These are phyloP conservation scores for Leccinellum albellum DNA, from an alignment of 768 basidiomycete species.

Conservation along the genomic window DNA sequence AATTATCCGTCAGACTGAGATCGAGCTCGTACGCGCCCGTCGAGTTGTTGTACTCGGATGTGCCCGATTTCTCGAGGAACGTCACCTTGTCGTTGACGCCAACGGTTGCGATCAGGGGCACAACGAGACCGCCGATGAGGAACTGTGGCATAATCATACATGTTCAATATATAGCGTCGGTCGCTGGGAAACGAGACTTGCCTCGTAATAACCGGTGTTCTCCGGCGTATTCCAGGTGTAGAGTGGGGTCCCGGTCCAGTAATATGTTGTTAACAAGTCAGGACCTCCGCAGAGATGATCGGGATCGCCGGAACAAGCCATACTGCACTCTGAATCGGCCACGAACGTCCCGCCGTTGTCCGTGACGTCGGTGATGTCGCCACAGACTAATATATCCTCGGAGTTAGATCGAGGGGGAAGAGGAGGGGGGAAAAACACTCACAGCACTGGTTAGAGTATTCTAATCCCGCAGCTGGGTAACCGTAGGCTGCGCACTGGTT, in stretches of 20 bases:
- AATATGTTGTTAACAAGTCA: conserved; percentile 50
- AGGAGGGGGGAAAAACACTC: conserved; percentile 25
- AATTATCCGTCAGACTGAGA: conserved; percentile 47
- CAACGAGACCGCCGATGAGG: conserved; percentile 56
- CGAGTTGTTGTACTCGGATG: conserved; percentile 56
- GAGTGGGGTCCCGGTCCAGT: conserved; percentile 46
- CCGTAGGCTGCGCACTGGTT: conserved; percentile 68
- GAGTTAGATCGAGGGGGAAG: not conserved
- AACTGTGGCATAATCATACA: conserved; percentile 26
- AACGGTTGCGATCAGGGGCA: conserved; percentile 71
- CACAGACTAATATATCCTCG: conserved; percentile 50
- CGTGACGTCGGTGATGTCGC: conserved; percentile 56
- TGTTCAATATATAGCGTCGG: conserved; percentile 20
- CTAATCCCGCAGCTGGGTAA: conserved; percentile 67
- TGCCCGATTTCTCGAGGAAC: conserved; percentile 66
- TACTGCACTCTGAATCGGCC: conserved; percentile 38
- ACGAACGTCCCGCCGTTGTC: conserved; percentile 30
- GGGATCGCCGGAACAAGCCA: conserved; percentile 68
- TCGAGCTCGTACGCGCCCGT: conserved; percentile 82
- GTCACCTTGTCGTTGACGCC: conserved; percentile 80
- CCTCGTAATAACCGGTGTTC: conserved; percentile 70
- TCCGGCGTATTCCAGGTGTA: conserved; percentile 63
- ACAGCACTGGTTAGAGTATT: conserved; percentile 75
- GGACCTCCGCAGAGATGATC: conserved; percentile 64
- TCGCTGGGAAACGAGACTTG: conserved; percentile 24